Percentiles rank a stretch among this genome's conserved stretches.
phyloP scores from a whole-genome alignment of 176 grass and related monocot species.

The Aegilops speltoides region DNA sequence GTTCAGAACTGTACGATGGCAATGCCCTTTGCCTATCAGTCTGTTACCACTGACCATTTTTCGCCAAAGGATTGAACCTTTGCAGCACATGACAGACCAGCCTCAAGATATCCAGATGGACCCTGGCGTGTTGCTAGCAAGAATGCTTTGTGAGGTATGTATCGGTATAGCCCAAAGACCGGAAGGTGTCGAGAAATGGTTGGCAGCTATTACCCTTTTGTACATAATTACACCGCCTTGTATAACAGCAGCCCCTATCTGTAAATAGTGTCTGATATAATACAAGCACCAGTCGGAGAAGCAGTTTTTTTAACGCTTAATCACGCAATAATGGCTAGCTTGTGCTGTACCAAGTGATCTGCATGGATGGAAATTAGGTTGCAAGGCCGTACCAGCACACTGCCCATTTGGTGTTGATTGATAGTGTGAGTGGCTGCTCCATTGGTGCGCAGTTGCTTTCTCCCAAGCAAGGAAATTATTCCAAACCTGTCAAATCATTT shows the following conservation, averaged over 20 bases:
- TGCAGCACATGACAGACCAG: not conserved
- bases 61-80: not conserved
- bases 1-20: not conserved
- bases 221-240: conserved; percentile 20
- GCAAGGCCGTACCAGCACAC: not conserved
- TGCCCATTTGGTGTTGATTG: not conserved
- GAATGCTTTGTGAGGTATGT: not conserved
- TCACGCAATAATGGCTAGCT: not conserved
- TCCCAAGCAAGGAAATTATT: conserved; percentile 21
- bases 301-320: not conserved
- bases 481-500: conserved; percentile 17
- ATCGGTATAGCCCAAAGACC: not conserved
- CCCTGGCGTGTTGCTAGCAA: not conserved
- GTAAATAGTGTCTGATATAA: conserved; percentile 32
- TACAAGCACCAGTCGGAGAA: not conserved
- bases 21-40: not conserved
- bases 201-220: not conserved
- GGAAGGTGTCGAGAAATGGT: not conserved
- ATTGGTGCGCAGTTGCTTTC: conserved; percentile 39
- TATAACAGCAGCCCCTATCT: not conserved
- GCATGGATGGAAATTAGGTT: not conserved
- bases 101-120: not conserved
- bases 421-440: conserved; percentile 25
- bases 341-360: not conserved
- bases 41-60: not conserved